Conservation (phyloP, 2,329 filamentous ascomycete species). For the Hypoxylon sp. region DNA sequence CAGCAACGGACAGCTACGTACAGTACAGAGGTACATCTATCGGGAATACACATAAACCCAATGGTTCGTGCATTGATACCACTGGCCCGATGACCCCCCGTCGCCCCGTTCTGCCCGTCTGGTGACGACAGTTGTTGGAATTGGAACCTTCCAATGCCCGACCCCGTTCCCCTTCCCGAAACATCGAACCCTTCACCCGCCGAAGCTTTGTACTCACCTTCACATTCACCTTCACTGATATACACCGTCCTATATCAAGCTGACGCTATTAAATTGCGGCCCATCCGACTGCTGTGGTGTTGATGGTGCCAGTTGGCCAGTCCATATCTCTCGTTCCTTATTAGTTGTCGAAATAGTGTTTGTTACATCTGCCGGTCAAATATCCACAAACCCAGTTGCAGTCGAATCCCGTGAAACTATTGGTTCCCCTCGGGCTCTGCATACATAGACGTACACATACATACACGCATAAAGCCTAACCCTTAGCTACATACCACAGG, state of each 20-base stretch:
- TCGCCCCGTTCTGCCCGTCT: background rate
- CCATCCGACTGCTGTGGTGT: background rate
- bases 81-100: slow-evolving; percentile 22
- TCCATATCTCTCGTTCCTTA: slow-evolving; percentile 7
- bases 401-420: slow-evolving; percentile 30
- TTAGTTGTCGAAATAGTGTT: slow-evolving; percentile 32
- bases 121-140: slow-evolving; percentile 39
- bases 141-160: slow-evolving; percentile 15
- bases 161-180: slow-evolving; percentile 24
- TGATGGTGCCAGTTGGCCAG: slow-evolving; percentile 5
- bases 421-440: slow-evolving; percentile 33
- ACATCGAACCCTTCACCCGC: slow-evolving; percentile 15
- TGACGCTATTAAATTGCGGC: background rate
- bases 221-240: background rate
- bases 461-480: slow-evolving; percentile 25
- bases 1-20: slow-evolving; percentile 2
- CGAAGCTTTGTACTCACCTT: slow-evolving; percentile 2
- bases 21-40: slow-evolving; percentile 8
- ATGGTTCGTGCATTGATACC: slow-evolving; percentile 26
- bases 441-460: slow-evolving; percentile 19
- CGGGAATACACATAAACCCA: slow-evolving; percentile 4
- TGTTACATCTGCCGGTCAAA: slow-evolving; percentile 39
- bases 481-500: slow-evolving; percentile 32
- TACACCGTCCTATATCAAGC: slow-evolving; percentile 13
- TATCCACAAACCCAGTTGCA: slow-evolving; percentile 32